Evolutionary conservation across 148 eudicot species (phyloP).

Genomic region (Rhododendron ovatum): DNA sequence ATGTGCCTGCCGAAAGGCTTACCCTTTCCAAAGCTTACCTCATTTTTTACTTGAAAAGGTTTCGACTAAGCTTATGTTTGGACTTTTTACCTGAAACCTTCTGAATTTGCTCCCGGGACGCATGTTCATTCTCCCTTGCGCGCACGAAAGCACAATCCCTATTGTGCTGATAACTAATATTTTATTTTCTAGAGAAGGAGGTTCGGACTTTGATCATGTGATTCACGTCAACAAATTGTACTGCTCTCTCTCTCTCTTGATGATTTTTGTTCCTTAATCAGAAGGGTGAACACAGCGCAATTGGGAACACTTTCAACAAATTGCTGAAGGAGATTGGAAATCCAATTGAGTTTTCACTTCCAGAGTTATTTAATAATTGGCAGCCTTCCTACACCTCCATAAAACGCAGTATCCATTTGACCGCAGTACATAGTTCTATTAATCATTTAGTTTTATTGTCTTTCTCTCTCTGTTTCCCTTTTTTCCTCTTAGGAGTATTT

Average conservation of each 20-base stretch:
- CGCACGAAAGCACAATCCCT: background rate
- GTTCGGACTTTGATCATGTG: background rate
- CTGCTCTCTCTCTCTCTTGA: background rate
- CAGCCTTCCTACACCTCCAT: conserved; percentile 56
- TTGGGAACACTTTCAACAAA: conserved; percentile 50
- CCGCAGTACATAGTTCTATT: background rate
- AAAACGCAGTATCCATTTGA: conserved; percentile 83
- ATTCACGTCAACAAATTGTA: background rate
- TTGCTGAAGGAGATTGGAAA: conserved; percentile 58
- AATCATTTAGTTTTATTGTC: background rate
- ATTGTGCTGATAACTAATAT: background rate
- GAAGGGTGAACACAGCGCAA: conserved; percentile 37
- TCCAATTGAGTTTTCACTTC: conserved; percentile 91
- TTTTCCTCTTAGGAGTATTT: background rate
- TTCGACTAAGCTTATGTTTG: background rate
- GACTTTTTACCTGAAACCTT: background rate
- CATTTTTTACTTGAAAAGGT: background rate
- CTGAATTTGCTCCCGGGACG: background rate
- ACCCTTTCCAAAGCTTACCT: background rate
- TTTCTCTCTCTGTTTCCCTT: background rate
- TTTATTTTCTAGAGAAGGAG: background rate
- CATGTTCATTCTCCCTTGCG: background rate
- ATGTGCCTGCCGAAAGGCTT: background rate
- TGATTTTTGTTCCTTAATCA: conserved; percentile 13
- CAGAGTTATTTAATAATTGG: conserved; percentile 64